A percentile compares a stretch with the other conserved stretches of the same genome.
Evolutionary conservation across 768 basidiomycete genomes (phyloP).

Genomic region (Postia placenta): DNA sequence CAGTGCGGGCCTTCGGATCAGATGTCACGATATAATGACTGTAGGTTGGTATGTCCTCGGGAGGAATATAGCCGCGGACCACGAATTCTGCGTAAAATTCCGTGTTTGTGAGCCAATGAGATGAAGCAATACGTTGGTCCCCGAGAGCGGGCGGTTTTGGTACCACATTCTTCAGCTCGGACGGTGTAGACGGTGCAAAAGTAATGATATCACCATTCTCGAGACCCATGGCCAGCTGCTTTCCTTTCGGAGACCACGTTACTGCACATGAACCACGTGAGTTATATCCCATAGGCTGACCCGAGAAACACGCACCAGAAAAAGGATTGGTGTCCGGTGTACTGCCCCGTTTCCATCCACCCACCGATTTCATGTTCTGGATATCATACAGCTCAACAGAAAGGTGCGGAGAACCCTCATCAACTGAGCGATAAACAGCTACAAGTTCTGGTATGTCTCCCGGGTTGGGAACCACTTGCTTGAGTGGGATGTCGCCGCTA

Average conservation of each 20-base stretch:
- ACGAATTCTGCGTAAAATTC: constrained; percentile 65
- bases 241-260: constrained; percentile 84
- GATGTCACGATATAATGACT: constrained; percentile 34
- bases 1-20: constrained; percentile 35
- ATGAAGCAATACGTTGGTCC: constrained; percentile 40
- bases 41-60: constrained; percentile 38
- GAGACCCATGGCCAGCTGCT: constrained; percentile 73
- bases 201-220: constrained; percentile 66
- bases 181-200: constrained; percentile 51
- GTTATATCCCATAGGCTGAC: constrained; percentile 3
- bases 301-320: constrained; percentile 52
- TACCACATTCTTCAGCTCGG: constrained; percentile 51
- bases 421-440: constrained; percentile 46
- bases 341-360: constrained; percentile 51
- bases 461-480: constrained; percentile 62
- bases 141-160: constrained; percentile 46
- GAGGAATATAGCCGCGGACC: constrained; percentile 32
- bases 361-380: constrained; percentile 35
- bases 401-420: constrained; percentile 24
- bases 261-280: constrained; percentile 35
- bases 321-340: constrained; percentile 43
- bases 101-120: constrained; percentile 64
- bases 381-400: constrained; percentile 58
- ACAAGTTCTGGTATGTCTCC: constrained; percentile 52
- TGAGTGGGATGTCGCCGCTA: constrained; percentile 36